phyloP scores from a whole-genome alignment of 129 eudicot genomes.

The Pittosporum tobira region DNA sequence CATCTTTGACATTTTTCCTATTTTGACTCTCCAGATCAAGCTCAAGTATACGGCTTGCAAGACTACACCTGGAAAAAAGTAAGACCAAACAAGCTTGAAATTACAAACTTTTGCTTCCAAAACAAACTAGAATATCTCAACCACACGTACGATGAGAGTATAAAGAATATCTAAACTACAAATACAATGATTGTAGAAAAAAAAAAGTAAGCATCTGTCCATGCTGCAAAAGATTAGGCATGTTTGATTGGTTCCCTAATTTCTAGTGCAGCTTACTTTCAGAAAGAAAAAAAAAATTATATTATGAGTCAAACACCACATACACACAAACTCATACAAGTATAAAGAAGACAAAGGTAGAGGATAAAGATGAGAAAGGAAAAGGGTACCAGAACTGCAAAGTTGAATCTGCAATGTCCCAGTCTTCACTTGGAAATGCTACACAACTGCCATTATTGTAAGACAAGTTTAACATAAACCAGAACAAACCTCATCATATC shows the following conservation, averaged over 20 bases:
- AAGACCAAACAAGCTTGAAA: conserved; percentile 10
- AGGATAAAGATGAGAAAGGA: conserved; percentile 1
- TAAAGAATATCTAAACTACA: too few relatives aligned
- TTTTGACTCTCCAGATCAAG: conserved; percentile 38
- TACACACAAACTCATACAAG: too few relatives aligned
- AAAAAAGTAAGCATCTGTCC: too few relatives aligned
- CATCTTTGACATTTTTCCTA: conserved; percentile 37
- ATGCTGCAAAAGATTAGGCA: neutral
- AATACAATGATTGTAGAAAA: too few relatives aligned
- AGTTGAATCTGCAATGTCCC: conserved; percentile 96
- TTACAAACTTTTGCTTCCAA: conserved; percentile 3
- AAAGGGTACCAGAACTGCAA: conserved; percentile 78
- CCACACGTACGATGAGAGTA: neutral
- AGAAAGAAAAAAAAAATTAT: too few relatives aligned
- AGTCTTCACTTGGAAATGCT: conserved; percentile 75
- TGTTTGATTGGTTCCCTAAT: neutral
- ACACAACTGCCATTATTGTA: conserved; percentile 62
- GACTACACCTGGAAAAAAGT: conserved; percentile 54
- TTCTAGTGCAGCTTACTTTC: neutral
- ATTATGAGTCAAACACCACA: too few relatives aligned
- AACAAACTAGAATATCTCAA: neutral
- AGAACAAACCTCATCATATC: conserved; percentile 9
- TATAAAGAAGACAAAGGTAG: too few relatives aligned
- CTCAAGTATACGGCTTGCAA: conserved; percentile 68
- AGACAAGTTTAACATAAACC: conserved; percentile 14